Conservation (phyloP, 2,329 filamentous ascomycete genomes). For the Mycogone perniciosa region DNA sequence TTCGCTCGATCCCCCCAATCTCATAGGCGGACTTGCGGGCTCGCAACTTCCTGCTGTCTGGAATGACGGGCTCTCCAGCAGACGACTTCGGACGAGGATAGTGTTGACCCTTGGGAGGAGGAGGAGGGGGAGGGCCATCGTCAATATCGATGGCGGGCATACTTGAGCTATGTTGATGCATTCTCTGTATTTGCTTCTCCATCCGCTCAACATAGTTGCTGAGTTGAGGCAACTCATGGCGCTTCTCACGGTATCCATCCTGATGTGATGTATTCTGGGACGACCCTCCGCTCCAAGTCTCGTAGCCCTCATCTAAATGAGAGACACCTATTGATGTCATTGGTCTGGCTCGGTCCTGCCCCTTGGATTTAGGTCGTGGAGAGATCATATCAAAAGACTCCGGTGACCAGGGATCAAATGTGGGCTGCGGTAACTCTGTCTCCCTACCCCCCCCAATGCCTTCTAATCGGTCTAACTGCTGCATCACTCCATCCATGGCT, state of each 20-base stretch:
- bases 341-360: conserved; percentile 36
- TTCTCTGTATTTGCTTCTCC: conserved; percentile 71
- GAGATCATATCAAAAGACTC: conserved; percentile 66
- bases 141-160: conserved; percentile 34
- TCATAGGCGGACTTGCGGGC: conserved; percentile 75
- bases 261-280: conserved; percentile 42
- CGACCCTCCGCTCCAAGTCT: conserved; percentile 51
- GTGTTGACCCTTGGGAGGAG: conserved; percentile 50
- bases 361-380: conserved; percentile 22
- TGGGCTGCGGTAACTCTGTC: conserved; percentile 48
- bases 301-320: conserved; percentile 54
- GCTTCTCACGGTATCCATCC: conserved; percentile 37
- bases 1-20: conserved; percentile 66
- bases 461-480: conserved; percentile 78
- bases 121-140: conserved; percentile 55
- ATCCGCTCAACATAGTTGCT: conserved; percentile 87
- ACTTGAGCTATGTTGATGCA: conserved; percentile 56
- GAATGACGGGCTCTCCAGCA: conserved; percentile 33
- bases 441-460: conserved; percentile 46
- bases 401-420: conserved; percentile 78
- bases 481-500: conserved; percentile 98
- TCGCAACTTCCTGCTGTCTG: conserved; percentile 44
- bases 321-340: conserved; percentile 70
- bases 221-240: conserved; percentile 60
- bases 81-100: conserved; percentile 55